Conservation (phyloP, 1,284 basidiomycete genomes). For the Ustilago nuda region DNA sequence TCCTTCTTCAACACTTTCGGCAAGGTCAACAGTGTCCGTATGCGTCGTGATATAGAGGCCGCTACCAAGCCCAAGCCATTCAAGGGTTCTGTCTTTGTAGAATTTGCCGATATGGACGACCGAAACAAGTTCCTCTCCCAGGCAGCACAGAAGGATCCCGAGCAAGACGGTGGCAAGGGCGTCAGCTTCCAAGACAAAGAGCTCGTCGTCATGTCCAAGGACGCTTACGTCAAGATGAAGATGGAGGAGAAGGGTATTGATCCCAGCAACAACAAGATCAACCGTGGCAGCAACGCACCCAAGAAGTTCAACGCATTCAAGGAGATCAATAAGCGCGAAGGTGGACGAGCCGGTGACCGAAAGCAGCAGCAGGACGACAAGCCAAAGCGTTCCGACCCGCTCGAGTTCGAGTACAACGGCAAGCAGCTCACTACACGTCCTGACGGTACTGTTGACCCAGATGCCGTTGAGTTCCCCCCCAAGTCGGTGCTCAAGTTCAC, state of each 20-base stretch:
- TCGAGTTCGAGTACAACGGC: constrained; percentile 70
- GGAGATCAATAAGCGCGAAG: constrained; percentile 74
- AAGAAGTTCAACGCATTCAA: constrained; percentile 86
- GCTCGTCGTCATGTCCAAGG: constrained; percentile 80
- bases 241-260: constrained; percentile 89
- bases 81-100: constrained; percentile 94
- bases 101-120: constrained; percentile 81
- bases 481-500: constrained; percentile 80
- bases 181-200: constrained; percentile 71
- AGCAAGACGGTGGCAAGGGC: constrained; percentile 60
- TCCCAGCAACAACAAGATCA: constrained; percentile 74
- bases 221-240: constrained; percentile 95
- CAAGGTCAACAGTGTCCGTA: constrained; percentile 84
- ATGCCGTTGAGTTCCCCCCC: constrained; percentile 76
- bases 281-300: constrained; percentile 72
- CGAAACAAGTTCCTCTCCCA: constrained; percentile 81
- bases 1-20: constrained; percentile 85
- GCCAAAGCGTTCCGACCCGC: constrained; percentile 66
- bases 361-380: constrained; percentile 49
- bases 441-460: constrained; percentile 78
- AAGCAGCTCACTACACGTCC: constrained; percentile 75
- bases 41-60: constrained; percentile 76
- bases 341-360: constrained; percentile 70
- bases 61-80: constrained; percentile 77
- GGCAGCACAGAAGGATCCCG: constrained; percentile 72